Evolutionary conservation across 768 basidiomycete species (phyloP), one percentile per base, ranked within the genome.

Genomic region (Leccinum imitatum): DNA sequence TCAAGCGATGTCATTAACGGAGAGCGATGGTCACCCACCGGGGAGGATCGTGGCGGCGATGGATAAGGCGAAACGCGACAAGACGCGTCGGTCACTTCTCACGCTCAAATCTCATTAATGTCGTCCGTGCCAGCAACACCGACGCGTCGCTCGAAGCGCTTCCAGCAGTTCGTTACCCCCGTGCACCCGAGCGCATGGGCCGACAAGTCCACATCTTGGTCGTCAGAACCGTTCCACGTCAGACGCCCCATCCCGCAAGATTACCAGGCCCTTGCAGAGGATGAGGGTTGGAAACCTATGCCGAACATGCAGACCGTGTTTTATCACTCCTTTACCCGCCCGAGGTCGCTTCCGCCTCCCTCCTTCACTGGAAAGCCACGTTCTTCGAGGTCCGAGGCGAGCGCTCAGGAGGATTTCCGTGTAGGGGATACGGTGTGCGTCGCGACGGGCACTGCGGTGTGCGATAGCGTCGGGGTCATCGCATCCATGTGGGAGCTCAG

Each of bases 361-460:
- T 72, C 72, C 15, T 19, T 58, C 37, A 65, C n/a, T 53, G 59
- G 51, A 33, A 69, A 59, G 47, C 46, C 63, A 44, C 56, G 60
- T 11, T 50, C 59, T 15, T 53, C 58, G 17, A 60, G 58, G 53
- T 53, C 61, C 39, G 64, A 53, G 47, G 30, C 46, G 14, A 59
- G 14, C 11, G 52, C 56, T 19, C 61, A 14, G 21, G 75, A 77
- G 50, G 65, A 65, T 13, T 91, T 82, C 66, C 70, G 64, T 2
- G 72, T 89, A 6, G 91, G 90, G 1, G 88, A 91, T 68, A 85
- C 87, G 0, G 83, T 92, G 3, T 78, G 86, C 37, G 77, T 92
- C 19, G 76, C 82, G 48, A 79, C 81, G 2, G 67, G 69, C 6
- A 66, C 79, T 4, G 76, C 73, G 19, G 77, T 69, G 35, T 76